Evolutionary conservation across 345 rosid species (phyloP), one percentile per base, ranked within the genome.

Genomic region (Arabidopsis arenosa): DNA sequence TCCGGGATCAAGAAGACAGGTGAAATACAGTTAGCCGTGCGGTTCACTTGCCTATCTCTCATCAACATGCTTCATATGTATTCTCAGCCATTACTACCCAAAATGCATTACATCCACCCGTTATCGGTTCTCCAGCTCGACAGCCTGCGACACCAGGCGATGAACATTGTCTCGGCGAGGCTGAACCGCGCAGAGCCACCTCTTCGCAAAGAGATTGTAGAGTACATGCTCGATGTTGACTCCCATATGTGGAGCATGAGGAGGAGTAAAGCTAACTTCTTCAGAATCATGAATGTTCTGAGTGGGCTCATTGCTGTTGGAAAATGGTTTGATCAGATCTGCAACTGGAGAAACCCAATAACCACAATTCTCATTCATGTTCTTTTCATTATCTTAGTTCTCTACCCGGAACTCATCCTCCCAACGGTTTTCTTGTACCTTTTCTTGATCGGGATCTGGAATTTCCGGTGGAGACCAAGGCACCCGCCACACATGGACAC

Each of bases 231-330:
- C 3, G 99, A 95, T 80, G 97, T 95, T 39, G 99, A 89, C 75
- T 95, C 97, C 1, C 99, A 95, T 70, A 92, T 95, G 98, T 95
- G 99, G 98, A 95, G 92, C 79, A 95, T 92, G 99, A 88, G 99
- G 82, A 89, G 98, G 80, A 95, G 99, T 84, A 95, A 95, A 79
- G 99, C 99, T 2, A 95, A 95, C 75, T 79, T 73, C 71, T 79
- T 74, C 65, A 73, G 79, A 21, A 73, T 79, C 78, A 79, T 79
- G 82, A 55, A 84, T 2, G 93, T 95, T 54, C 75, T 90, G 39
- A 75, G 91, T 45, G 91, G 97, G 33, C 47, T 95, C 68, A 87
- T 95, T 63, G 89, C 91, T 52, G 88, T 89, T 8, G 91, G 91
- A 4, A 92, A 81, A 77, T 94, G 98, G 99, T 92, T 92, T 73